Conservation (phyloP, 108 stramenopile genomes). For the Parietichytrium sp. region DNA sequence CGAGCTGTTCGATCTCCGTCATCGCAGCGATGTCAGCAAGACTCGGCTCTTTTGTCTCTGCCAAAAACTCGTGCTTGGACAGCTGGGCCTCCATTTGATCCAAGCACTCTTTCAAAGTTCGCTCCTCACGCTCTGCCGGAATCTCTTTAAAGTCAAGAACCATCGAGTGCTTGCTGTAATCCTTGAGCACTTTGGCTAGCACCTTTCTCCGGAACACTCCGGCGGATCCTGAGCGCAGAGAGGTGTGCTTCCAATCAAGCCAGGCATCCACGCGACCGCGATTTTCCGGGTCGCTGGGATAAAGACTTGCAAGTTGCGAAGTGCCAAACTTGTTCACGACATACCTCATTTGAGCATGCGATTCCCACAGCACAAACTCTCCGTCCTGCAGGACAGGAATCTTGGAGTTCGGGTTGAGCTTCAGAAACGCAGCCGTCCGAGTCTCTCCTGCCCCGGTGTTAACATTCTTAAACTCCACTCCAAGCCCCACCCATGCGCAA, state of each 20-base stretch:
- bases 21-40: slow-evolving; percentile 7
- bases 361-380: neutral
- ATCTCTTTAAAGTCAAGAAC: neutral
- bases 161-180: neutral
- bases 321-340: neutral
- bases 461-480: neutral
- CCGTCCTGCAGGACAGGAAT: slow-evolving; percentile 10
- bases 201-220: neutral
- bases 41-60: neutral
- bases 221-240: neutral
- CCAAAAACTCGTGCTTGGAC: neutral
- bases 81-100: neutral
- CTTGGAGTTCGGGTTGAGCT: slow-evolving; percentile 18
- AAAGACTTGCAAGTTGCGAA: neutral
- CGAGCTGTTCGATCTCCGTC: neutral
- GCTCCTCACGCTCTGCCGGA: slow-evolving; percentile 2
- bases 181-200: neutral
- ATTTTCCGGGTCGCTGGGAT: neutral
- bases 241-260: slow-evolving; percentile 31
- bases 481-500: neutral
- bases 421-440: neutral
- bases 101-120: neutral
- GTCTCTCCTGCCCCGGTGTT: neutral
- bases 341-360: slow-evolving; percentile 15
- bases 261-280: neutral